These are phyloP conservation scores for Elaeis oleifera DNA, from an alignment of 202 grass and related monocot species.

Conservation along the genomic window DNA sequence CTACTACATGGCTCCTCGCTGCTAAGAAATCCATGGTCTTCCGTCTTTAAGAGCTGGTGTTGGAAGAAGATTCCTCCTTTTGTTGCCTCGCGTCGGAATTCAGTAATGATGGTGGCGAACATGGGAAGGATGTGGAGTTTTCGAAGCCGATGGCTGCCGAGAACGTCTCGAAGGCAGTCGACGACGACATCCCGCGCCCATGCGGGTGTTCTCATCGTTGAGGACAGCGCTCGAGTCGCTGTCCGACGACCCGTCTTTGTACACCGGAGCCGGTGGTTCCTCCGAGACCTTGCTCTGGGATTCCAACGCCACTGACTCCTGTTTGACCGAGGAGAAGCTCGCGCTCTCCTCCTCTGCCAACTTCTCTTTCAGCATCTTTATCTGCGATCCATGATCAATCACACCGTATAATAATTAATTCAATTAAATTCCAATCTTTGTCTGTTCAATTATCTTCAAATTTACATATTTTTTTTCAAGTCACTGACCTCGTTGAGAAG, in stretches of 20 bases:
- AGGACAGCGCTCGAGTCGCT: slow-evolving; percentile 83
- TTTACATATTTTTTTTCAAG: not conserved
- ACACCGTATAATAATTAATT: too few relatives aligned
- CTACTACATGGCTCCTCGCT: slow-evolving; percentile 51
- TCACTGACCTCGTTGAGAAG: slow-evolving; percentile 44
- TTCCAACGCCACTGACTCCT: slow-evolving; percentile 14
- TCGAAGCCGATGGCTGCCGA: not conserved
- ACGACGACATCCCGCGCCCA: not conserved
- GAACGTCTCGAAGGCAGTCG: not conserved
- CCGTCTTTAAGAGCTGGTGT: slow-evolving; percentile 46
- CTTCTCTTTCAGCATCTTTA: slow-evolving; percentile 64
- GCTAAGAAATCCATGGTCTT: slow-evolving; percentile 54
- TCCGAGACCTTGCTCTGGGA: slow-evolving; percentile 33
- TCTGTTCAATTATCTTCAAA: too few relatives aligned
- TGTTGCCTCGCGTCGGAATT: not conserved
- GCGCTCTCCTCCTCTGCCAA: slow-evolving; percentile 35
- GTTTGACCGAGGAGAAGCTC: slow-evolving; percentile 75
- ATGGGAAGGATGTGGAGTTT: slow-evolving; percentile 1
- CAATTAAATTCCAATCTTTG: too few relatives aligned
- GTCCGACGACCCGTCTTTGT: slow-evolving; percentile 63
- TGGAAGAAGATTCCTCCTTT: slow-evolving; percentile 24
- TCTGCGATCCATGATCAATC: slow-evolving; percentile 26
- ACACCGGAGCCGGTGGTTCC: slow-evolving; percentile 28
- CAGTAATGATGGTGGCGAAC: not conserved
- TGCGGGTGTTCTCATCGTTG: slow-evolving; percentile 26